These are phyloP conservation scores for Neopestalotiopsis rosae DNA, from an alignment of 2,329 filamentous ascomycete species.

Conservation along the genomic window DNA sequence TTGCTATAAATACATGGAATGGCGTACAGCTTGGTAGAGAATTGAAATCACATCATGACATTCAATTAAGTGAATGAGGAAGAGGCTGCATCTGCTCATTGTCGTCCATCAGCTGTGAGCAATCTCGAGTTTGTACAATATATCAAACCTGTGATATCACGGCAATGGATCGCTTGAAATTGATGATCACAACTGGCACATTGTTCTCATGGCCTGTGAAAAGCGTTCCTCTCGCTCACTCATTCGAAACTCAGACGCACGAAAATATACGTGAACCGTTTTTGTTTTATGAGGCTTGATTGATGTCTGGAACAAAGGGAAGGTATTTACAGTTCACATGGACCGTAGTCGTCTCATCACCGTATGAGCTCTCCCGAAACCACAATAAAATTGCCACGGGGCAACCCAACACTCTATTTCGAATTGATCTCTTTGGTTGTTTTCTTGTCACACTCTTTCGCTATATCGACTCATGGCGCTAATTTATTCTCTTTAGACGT, in stretches of 20 bases:
- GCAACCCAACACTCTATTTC: conserved; percentile 17
- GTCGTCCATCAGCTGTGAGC: no score
- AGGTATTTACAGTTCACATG: conserved; percentile 22
- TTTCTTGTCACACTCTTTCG: neutral
- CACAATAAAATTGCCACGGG: neutral
- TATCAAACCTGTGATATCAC: no score
- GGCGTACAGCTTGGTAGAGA: neutral
- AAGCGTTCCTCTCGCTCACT: neutral
- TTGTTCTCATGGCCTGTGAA: no score
- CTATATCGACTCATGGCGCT: neutral
- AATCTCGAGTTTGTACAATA: no score
- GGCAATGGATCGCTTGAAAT: no score
- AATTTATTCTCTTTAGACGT: neutral
- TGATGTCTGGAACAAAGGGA: conserved; percentile 14
- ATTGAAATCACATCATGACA: neutral
- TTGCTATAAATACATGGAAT: neutral
- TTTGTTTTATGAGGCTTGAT: conserved; percentile 1
- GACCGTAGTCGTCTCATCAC: conserved; percentile 2
- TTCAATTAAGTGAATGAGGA: neutral
- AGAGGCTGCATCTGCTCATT: no score
- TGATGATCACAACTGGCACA: no score
- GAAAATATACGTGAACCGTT: neutral
- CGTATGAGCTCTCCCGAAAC: neutral
- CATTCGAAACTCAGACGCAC: neutral
- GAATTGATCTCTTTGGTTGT: neutral